Conservation (phyloP, 2,329 filamentous ascomycete genomes). For the Domatiomyces catenatus region DNA sequence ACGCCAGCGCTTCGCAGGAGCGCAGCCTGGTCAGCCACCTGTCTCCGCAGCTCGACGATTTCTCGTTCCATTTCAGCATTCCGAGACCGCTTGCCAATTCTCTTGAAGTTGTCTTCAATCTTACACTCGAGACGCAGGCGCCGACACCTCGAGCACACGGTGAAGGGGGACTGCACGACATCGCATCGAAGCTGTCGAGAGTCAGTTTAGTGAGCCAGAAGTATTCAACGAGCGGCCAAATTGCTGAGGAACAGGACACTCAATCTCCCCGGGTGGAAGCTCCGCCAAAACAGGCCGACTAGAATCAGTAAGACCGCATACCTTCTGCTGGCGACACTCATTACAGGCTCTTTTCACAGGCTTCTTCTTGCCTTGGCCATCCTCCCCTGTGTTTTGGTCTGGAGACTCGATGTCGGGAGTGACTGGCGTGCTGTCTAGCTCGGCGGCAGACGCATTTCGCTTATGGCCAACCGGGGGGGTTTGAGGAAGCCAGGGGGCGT, state of each 20-base stretch:
- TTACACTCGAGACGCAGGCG: constrained; percentile 49
- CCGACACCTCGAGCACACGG: constrained; percentile 45
- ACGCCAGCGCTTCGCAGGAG: constrained; percentile 7
- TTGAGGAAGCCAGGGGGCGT: neutral
- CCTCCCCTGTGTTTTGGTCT: constrained; percentile 27
- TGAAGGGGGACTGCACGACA: constrained; percentile 49
- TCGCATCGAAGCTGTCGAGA: constrained; percentile 46
- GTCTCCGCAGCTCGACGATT: constrained; percentile 35
- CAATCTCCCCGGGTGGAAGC: neutral
- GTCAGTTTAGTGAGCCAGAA: neutral
- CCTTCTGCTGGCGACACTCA: constrained; percentile 56
- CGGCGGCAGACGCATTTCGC: constrained; percentile 29
- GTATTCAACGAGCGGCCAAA: neutral
- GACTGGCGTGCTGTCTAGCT: constrained; percentile 32
- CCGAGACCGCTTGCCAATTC: constrained; percentile 50
- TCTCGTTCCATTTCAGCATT: constrained; percentile 50
- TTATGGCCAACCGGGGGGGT: constrained; percentile 22
- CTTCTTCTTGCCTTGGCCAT: constrained; percentile 28
- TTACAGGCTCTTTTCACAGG: constrained; percentile 50
- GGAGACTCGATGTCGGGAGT: constrained; percentile 22
- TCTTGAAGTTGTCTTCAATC: constrained; percentile 55
- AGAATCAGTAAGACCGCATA: constrained; percentile 21
- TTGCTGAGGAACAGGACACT: neutral
- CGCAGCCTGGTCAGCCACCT: constrained; percentile 25
- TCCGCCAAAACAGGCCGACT: neutral